phyloP scores from a whole-genome alignment of 2,329 filamentous ascomycete genomes.

The Incumbomyces lentus region DNA sequence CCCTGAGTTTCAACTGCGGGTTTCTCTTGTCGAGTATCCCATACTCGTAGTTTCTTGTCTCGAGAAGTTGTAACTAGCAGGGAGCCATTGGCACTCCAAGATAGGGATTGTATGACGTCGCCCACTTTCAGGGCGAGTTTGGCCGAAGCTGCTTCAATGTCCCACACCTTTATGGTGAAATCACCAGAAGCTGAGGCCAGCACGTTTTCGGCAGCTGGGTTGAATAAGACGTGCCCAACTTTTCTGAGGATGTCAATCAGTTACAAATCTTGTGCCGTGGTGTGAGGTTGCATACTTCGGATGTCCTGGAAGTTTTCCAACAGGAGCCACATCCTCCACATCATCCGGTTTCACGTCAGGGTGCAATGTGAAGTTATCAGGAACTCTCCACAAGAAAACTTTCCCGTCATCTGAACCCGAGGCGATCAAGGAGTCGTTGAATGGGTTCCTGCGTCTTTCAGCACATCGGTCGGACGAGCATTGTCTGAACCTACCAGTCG shows the following conservation, averaged over 20 bases:
- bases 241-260: slow-evolving; percentile 50
- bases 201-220: slow-evolving; percentile 89
- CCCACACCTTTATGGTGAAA: slow-evolving; percentile 92
- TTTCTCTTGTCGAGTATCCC: slow-evolving; percentile 91
- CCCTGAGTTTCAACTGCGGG: slow-evolving; percentile 74
- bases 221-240: slow-evolving; percentile 95
- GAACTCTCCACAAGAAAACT: slow-evolving; percentile 92
- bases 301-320: slow-evolving; percentile 75
- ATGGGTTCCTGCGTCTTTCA: slow-evolving; percentile 62
- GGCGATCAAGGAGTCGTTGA: slow-evolving; percentile 85
- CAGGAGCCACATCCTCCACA: slow-evolving; percentile 66
- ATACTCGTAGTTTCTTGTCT: slow-evolving; percentile 96
- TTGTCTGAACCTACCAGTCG: slow-evolving; percentile 60
- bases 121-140: slow-evolving; percentile 70
- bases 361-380: slow-evolving; percentile 72
- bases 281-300: slow-evolving; percentile 51
- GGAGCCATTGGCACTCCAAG: slow-evolving; percentile 84
- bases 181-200: slow-evolving; percentile 92
- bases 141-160: slow-evolving; percentile 67
- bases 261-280: slow-evolving; percentile 2
- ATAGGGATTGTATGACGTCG: slow-evolving; percentile 89
- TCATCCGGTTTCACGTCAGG: slow-evolving; percentile 67
- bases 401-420: slow-evolving; percentile 96
- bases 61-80: slow-evolving; percentile 85
- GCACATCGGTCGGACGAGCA: slow-evolving; percentile 2